Evolutionary conservation across 2,329 filamentous ascomycete species (phyloP), one percentile per base, ranked within the genome.

Genomic region (Aspergillus vadensis): DNA sequence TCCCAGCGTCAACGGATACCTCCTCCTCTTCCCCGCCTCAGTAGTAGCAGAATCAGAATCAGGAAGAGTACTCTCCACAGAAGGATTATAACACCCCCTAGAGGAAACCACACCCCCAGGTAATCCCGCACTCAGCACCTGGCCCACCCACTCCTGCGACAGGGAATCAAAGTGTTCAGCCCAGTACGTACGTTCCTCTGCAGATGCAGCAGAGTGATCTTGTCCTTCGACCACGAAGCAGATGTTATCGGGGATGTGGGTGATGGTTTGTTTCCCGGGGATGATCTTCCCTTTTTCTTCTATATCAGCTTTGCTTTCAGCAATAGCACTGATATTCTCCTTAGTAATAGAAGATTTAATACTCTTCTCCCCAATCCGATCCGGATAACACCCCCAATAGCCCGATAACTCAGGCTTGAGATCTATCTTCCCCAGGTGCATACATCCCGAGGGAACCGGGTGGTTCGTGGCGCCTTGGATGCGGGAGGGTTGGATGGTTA

Each of bases 351-450:
- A 10, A 9, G 21, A 12, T 2, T 15, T 30, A 5, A 48, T 48
- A 12, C 27, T 48, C 8, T 52, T 53, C 30, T 60, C 58, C 30
- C 25, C 17, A 48, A 64, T 65, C 8, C 61, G 57, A 41, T 65
- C 55, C 6, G 60, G 57, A 23, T 64, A 64, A 19, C 64, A 68
- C 0, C 66, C 66, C 66, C 64, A 68, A 41, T 66, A 68, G 3
- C 66, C 66, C 5, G 19, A 43, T n/a, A 65, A 63, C 25, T 65
- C 49, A 0, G 32, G 38, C 1, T 61, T 39, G 10, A 59, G 50
- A 5, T 55, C 41, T 27, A 38, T 54, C 0, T 32, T 4, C 1
- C 59, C 65, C 27, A 67, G 15, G 10, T 60, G 52, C 1, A 61
- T 58, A 23, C 63, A 53, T 5, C 65, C 64, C 10, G 44, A 32